These are phyloP conservation scores for Tuber brumale DNA, from an alignment of 495 filamentous ascomycete genomes.

Conservation along the genomic window DNA sequence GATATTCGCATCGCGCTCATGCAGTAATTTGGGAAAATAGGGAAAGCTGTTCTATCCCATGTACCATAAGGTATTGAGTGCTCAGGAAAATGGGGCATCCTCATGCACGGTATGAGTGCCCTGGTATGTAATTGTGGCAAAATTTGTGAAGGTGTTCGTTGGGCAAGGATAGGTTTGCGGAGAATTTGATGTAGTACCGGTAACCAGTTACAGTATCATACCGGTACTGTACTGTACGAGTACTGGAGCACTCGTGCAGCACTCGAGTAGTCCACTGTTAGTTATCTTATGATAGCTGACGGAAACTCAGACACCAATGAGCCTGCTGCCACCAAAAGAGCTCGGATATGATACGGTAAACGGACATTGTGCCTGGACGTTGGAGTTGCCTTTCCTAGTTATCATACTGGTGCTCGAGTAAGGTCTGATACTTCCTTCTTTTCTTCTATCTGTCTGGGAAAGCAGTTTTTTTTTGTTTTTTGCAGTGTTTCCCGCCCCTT, in stretches of 20 bases:
- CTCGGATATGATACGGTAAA: background rate
- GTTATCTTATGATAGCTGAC: background rate
- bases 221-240: no score
- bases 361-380: background rate
- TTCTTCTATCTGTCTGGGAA: no score
- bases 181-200: background rate
- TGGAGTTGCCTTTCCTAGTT: background rate
- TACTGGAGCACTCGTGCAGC: no score
- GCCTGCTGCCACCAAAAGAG: background rate
- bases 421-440: background rate
- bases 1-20: background rate
- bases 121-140: background rate
- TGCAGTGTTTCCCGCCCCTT: background rate
- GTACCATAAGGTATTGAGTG: background rate
- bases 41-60: background rate
- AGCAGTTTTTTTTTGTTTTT: no score
- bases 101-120: background rate
- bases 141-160: background rate
- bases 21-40: background rate
- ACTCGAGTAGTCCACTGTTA: background rate
- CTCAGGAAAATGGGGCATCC: background rate
- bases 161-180: background rate
- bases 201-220: no score
- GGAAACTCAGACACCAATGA: background rate
- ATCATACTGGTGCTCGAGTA: background rate